A percentile compares a stretch with the other conserved stretches of the same genome.
These are phyloP conservation scores for Ceratocystis papillata DNA, from an alignment of 2,329 filamentous ascomycete species.

Conservation along the genomic window DNA sequence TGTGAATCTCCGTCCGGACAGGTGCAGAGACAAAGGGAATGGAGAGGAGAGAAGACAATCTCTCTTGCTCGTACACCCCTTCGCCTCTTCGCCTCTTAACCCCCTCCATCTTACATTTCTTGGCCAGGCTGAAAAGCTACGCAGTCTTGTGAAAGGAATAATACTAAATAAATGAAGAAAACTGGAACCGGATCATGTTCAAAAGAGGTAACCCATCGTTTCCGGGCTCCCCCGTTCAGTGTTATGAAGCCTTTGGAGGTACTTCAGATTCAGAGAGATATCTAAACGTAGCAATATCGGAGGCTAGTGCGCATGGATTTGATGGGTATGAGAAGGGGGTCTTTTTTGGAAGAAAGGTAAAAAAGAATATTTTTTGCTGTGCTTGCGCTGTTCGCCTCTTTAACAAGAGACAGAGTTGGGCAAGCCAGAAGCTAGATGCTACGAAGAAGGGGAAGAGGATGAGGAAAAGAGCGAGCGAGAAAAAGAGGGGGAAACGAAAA, in stretches of 20 bases:
- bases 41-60: neutral
- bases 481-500: neutral
- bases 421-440: neutral
- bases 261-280: neutral
- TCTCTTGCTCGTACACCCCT: neutral
- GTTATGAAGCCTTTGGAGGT: neutral
- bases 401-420: too few relatives aligned
- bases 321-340: neutral
- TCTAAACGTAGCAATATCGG: neutral
- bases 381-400: too few relatives aligned
- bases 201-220: constrained; percentile 1
- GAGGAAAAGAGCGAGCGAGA: neutral
- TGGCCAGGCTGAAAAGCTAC: constrained; percentile 4
- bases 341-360: too few relatives aligned
- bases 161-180: neutral
- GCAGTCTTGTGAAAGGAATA: neutral
- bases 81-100: neutral
- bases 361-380: too few relatives aligned
- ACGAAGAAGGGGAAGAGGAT: neutral
- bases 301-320: neutral
- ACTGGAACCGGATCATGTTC: neutral
- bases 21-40: too few relatives aligned
- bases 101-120: neutral
- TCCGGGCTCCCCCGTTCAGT: neutral
- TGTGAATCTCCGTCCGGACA: too few relatives aligned